A percentile compares a stretch with the other conserved stretches of the same genome.
Evolutionary conservation across 1,139 yeast genomes (phyloP).

Genomic region (Martiniozyma asiatica): DNA sequence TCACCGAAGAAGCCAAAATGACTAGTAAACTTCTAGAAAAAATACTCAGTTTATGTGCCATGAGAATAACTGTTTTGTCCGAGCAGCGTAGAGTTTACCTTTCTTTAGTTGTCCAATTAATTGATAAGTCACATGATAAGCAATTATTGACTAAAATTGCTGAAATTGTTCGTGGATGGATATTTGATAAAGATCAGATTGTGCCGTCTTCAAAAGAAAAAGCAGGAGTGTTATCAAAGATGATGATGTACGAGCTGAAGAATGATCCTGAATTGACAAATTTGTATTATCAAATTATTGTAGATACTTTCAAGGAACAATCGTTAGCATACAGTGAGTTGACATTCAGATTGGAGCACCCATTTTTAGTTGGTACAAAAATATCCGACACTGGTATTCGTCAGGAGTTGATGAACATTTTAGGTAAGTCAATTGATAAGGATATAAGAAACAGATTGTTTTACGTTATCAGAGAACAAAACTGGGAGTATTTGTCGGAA

Average conservation of each 20-base stretch:
- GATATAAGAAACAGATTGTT: constrained; percentile 71
- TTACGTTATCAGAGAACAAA: constrained; percentile 83
- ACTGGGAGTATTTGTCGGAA: constrained; percentile 92
- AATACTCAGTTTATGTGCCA: constrained; percentile 64
- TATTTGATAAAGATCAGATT: constrained; percentile 65
- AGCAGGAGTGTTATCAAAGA: constrained; percentile 85
- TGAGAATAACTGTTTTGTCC: constrained; percentile 73
- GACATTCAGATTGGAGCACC: constrained; percentile 93
- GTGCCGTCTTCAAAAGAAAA: constrained; percentile 95
- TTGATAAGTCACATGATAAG: constrained; percentile 78
- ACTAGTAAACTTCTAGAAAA: constrained; percentile 67
- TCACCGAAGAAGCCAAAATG: constrained; percentile 61
- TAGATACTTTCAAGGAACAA: constrained; percentile 79
- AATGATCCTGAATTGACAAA: constrained; percentile 75
- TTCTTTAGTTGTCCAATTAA: constrained; percentile 75
- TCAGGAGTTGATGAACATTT: constrained; percentile 64
- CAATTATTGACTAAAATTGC: constrained; percentile 66
- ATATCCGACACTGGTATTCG: constrained; percentile 69
- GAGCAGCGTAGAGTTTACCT: constrained; percentile 88
- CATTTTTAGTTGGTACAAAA: constrained; percentile 88
- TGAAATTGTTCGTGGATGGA: constrained; percentile 77
- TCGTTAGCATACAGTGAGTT: constrained; percentile 74
- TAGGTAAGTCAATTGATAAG: constrained; percentile 69
- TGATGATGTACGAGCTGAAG: constrained; percentile 85
- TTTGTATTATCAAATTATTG: constrained; percentile 75